Base-by-base conservation (phyloP, 2,329 filamentous ascomycete species). In the Colletotrichum higginsianum region DNA sequence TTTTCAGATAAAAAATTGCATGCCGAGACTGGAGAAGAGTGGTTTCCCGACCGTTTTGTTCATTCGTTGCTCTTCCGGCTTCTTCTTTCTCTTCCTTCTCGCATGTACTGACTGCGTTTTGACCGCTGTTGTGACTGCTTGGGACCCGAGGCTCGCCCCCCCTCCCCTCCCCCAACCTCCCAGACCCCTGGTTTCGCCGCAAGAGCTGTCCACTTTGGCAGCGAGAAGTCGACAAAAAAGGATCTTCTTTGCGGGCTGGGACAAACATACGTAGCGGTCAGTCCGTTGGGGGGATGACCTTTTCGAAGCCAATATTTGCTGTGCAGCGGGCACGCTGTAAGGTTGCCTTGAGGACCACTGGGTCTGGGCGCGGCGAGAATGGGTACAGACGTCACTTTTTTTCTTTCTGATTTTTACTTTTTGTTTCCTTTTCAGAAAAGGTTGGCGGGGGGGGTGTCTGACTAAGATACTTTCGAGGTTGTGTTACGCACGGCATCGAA, bases 111-210 rank as follows among this genome's bases (percentile, higher is more conserved):
- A 63, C 50, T 50, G 30, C 47, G 58, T 58, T 71, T 71, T 71
- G 69, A 71, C 69, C 69, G 69, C 69, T 44, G 65, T 71, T 71
- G 68, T 71, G 65, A 71, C 57, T 44, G 35, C n/a, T 58, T 35
- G 50, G 52, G 64, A 46, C 52, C 65, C 57, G 50, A 47, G 64
- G 26, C 58, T 68, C 52, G 30, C 21, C 23, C 57, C 63, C 49
- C 23, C 23, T 26, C 23, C 26, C 26, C 26, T 49, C 58, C 65
- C 68, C 69, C 69, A 68, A 69, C 69, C 69, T 55, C 69, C 58
- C 49, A 21, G 58, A 49, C 58, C 65, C 8, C 60, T 68, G 57
- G 16, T 58, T 42, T 53, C 35, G 58, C 52, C 68, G 64, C 68
- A 61, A 62, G 16, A 52, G 21, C 21, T 38, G 65, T 64, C 69